A percentile compares a stretch with the other conserved stretches of the same genome.
phyloP scores from a whole-genome alignment of 2,329 filamentous ascomycete species.

The Fusarium sp. region DNA sequence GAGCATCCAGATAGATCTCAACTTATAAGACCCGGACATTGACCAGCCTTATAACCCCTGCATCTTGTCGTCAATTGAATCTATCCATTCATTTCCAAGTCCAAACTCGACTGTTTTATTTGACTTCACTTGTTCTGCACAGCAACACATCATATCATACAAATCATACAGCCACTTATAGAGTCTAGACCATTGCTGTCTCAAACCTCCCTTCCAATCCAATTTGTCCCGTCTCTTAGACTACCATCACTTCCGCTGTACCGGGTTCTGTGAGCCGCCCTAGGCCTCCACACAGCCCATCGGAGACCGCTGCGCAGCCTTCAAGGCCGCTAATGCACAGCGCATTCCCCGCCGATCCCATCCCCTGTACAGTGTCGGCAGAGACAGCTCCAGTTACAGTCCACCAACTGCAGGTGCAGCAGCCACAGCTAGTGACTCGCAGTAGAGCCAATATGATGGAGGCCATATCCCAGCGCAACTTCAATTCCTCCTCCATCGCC shows the following conservation, averaged over 20 bases:
- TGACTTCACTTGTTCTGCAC: background rate
- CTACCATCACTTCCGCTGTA: background rate
- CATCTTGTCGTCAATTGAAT: background rate
- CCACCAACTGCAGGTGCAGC: constrained; percentile 9
- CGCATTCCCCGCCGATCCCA: constrained; percentile 31
- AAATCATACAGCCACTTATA: constrained; percentile 27
- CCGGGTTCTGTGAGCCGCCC: constrained; percentile 19
- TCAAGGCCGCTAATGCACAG: constrained; percentile 43
- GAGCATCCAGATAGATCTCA: background rate
- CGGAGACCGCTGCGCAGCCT: background rate
- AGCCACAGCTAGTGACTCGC: constrained; percentile 15
- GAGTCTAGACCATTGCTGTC: constrained; percentile 32
- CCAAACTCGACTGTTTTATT: background rate
- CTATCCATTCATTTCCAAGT: background rate
- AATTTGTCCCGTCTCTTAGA: background rate
- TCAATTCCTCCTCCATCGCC: constrained; percentile 44
- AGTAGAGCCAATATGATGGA: constrained; percentile 40
- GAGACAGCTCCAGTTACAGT: background rate
- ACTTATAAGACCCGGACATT: constrained; percentile 24
- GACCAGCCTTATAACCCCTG: constrained; percentile 14
- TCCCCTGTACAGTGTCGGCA: constrained; percentile 40
- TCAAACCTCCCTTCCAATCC: constrained; percentile 15
- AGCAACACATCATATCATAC: background rate
- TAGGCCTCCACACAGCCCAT: constrained; percentile 31
- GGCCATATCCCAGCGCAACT: constrained; percentile 41